phyloP scores from a whole-genome alignment of 148 eudicot species.

The Polygonum aviculare region DNA sequence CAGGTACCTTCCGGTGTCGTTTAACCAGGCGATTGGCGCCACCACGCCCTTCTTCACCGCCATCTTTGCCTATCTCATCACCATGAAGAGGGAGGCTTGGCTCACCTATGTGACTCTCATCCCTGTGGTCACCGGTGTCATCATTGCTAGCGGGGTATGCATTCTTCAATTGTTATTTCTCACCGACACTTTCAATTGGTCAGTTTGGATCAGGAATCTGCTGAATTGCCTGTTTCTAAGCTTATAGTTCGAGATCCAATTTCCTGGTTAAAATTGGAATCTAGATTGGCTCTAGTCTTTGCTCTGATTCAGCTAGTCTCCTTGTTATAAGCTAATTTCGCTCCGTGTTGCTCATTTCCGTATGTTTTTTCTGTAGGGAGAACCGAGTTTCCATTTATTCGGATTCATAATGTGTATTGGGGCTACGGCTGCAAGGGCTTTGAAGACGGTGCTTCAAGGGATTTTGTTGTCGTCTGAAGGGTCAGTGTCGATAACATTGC shows the following conservation, averaged over 20 bases:
- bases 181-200: neutral
- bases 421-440: conserved; percentile 94
- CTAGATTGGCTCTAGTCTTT: neutral
- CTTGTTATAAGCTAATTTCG: neutral
- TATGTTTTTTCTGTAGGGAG: conserved; percentile 46
- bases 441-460: conserved; percentile 81
- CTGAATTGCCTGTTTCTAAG: neutral
- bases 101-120: conserved; percentile 53
- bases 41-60: conserved; percentile 88
- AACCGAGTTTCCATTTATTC: conserved; percentile 83
- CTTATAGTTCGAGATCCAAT: neutral
- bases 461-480: conserved; percentile 86
- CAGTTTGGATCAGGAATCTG: neutral
- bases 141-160: conserved; percentile 86
- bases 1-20: conserved; percentile 64
- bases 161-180: neutral
- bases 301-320: conserved; percentile 4
- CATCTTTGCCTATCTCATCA: conserved; percentile 62
- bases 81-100: conserved; percentile 63
- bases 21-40: conserved; percentile 76
- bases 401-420: conserved; percentile 85
- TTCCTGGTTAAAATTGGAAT: neutral
- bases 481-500: conserved; percentile 18
- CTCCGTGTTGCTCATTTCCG: neutral
- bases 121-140: conserved; percentile 74